Percentiles rank a stretch among this genome's conserved stretches.
phyloP scores from a whole-genome alignment of 2,329 filamentous ascomycete genomes.

The Trichoderma breve region DNA sequence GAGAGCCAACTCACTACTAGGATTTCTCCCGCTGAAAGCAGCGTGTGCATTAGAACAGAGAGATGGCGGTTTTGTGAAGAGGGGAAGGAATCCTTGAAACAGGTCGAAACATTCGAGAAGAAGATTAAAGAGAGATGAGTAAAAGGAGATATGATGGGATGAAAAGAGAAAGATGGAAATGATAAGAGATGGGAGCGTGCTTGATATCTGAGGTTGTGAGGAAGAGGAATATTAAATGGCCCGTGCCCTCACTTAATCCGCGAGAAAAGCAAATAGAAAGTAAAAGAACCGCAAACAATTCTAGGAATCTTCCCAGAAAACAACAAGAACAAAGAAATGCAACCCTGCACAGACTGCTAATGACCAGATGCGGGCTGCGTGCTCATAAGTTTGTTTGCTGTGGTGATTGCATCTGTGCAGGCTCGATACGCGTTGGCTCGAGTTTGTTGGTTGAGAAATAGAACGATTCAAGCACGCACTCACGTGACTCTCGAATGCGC shows the following conservation, averaged over 20 bases:
- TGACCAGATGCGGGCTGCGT: not conserved
- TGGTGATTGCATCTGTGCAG: not conserved
- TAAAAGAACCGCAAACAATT: not conserved
- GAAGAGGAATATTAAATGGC: not conserved
- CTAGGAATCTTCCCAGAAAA: not conserved
- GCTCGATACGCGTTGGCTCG: not conserved
- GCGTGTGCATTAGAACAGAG: not conserved
- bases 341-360: not conserved
- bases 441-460: not conserved
- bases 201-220: not conserved
- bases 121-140: not conserved
- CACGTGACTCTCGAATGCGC: conserved; percentile 3
- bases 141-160: too few species aligned
- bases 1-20: conserved; percentile 5
- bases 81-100: too few species aligned
- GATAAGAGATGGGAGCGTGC: not conserved
- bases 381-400: not conserved
- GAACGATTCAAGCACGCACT: not conserved
- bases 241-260: not conserved
- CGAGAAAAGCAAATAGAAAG: not conserved
- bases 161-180: too few species aligned
- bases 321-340: not conserved
- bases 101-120: not conserved
- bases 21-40: not conserved
- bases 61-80: not conserved